phyloP scores from a whole-genome alignment of 495 filamentous ascomycete species.

The Tuber indicum region DNA sequence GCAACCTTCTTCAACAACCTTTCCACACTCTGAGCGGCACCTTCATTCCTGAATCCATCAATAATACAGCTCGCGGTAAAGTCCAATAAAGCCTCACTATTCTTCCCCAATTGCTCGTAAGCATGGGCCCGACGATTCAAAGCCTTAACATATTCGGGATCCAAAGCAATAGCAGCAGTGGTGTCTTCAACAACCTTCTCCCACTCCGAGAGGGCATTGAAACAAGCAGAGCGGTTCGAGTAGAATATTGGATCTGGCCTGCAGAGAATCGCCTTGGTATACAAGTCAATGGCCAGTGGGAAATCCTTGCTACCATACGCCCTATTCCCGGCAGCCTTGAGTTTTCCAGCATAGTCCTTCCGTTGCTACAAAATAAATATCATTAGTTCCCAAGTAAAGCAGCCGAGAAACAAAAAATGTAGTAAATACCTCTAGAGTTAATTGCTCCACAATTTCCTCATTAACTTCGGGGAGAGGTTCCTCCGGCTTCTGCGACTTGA shows the following conservation, averaged over 20 bases:
- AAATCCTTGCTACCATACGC: constrained; percentile 92
- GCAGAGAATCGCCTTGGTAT: constrained; percentile 92
- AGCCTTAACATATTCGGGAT: constrained; percentile 95
- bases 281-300: constrained; percentile 81
- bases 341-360: constrained; percentile 75
- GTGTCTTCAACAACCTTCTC: constrained; percentile 96
- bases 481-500: constrained; percentile 44
- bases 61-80: constrained; percentile 99
- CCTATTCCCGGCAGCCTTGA: constrained; percentile 94
- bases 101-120: constrained; percentile 85
- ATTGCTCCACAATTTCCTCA: constrained; percentile 62
- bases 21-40: constrained; percentile 82
- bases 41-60: constrained; percentile 85
- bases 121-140: constrained; percentile 92
- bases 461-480: constrained; percentile 82
- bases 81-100: constrained; percentile 90
- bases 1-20: constrained; percentile 93
- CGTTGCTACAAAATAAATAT: constrained; percentile 48
- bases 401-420: not conserved
- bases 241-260: constrained; percentile 97
- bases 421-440: constrained; percentile 59
- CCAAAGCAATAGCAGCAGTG: constrained; percentile 82
- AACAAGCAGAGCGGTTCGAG: constrained; percentile 96
- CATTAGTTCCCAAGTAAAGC: constrained; percentile 42
- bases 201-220: constrained; percentile 86